Base-by-base conservation (phyloP, 176 grass and related monocot species). In the Chrysopogon serrulatus region DNA sequence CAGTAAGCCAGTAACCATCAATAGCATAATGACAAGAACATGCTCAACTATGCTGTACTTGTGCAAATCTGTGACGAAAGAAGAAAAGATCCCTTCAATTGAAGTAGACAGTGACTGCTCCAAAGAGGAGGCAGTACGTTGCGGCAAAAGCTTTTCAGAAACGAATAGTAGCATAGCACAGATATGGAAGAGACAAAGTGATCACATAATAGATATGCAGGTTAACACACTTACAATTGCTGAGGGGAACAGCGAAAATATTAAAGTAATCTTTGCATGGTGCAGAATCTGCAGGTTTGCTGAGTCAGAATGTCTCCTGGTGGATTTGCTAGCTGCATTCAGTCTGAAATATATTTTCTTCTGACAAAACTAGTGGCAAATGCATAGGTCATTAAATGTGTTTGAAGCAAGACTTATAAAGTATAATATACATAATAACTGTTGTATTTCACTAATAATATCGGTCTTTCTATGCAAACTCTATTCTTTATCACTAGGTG, bases 401-500 rank as follows among this genome's bases (percentile, higher is more conserved):
- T 26, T 59, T 26, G 23, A 59, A 59, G 48, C 11, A 79, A 36
- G 14, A 30, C 5, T 78, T 32, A 26, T 32, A 26, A 47, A 36
- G 4, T 36, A 26, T 6, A 3, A 48, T 42, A 31, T 3, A 26
- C 21, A 2, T 7, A 23, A 6, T 33, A 66, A 51, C 23, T 11
- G 21, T 36, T 27, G 19, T 8, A 18, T 33, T 40, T 14, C 39
- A 43, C 49, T n/a, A 23, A 24, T 19, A 33, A 23, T 31, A 15
- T 24, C 35, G 5, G 0, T 83, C 30, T 65, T 84, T 5, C 16
- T 19, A 17, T 65, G 24, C 21, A 73, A 68, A 81, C 33, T 53
- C 9, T 39, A 23, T 23, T 64, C 6, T 4, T 14, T 23, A 24
- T 61, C 18, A 54, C 14, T 31, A 91, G 88, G 84, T 94, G 14